Evolutionary conservation across 2,329 filamentous ascomycete species (phyloP).

Genomic region (Monosporascus sp.): DNA sequence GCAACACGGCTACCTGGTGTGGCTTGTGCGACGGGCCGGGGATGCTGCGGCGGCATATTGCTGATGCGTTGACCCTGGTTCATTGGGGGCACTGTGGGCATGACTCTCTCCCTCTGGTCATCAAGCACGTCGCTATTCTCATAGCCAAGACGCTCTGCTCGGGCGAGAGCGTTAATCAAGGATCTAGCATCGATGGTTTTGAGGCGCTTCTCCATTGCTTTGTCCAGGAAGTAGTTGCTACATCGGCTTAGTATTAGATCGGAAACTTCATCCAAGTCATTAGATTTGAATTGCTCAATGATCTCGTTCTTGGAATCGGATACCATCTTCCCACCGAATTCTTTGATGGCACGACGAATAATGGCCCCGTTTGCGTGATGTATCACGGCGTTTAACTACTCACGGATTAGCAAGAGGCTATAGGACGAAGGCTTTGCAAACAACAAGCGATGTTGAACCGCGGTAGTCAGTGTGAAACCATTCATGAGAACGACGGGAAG

Average conservation of each 20-base stretch:
- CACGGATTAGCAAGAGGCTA: conserved; percentile 1
- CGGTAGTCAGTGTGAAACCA: no score
- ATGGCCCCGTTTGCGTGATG: conserved; percentile 36
- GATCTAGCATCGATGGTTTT: conserved; percentile 48
- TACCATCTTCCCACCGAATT: conserved; percentile 43
- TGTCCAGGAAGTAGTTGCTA: conserved; percentile 47
- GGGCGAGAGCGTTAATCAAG: conserved; percentile 52
- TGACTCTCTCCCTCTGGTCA: conserved; percentile 34
- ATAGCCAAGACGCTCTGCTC: conserved; percentile 53
- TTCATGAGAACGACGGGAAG: no score
- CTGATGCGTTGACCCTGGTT: neutral
- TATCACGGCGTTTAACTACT: conserved; percentile 44
- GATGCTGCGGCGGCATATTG: neutral
- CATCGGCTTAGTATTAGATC: conserved; percentile 40
- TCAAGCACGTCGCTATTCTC: conserved; percentile 45
- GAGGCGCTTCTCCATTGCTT: conserved; percentile 45
- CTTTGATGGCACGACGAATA: conserved; percentile 33
- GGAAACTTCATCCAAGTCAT: conserved; percentile 42
- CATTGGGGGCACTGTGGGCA: conserved; percentile 18
- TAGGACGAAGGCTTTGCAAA: neutral
- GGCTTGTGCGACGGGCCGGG: neutral
- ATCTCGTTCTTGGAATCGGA: conserved; percentile 36
- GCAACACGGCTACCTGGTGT: conserved; percentile 1
- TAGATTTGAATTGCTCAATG: conserved; percentile 31
- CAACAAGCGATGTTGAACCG: neutral